Evolutionary conservation across 2,329 filamentous ascomycete species (phyloP).

Genomic region (Aureobasidium subglaciale): DNA sequence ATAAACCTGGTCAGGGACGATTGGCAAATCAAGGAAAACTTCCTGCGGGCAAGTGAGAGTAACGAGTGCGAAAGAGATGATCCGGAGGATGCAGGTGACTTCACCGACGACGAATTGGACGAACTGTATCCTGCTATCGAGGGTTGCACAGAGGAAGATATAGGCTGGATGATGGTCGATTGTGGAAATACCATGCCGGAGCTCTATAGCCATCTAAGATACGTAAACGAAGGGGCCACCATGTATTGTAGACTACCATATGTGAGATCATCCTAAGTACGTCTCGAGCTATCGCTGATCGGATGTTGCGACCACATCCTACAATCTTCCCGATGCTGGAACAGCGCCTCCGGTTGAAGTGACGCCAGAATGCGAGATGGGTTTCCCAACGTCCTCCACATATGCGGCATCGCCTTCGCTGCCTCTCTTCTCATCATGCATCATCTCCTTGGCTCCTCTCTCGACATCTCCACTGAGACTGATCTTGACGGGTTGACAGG

Average conservation of each 20-base stretch:
- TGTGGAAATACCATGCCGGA: background rate
- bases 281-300: no score
- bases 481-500: slow-evolving; percentile 22
- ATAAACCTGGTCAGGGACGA: background rate
- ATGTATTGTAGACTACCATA: background rate
- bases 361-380: no score
- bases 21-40: background rate
- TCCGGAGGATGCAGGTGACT: background rate
- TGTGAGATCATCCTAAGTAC: no score
- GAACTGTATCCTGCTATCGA: background rate
- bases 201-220: background rate
- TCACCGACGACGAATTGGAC: background rate
- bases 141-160: background rate
- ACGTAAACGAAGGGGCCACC: background rate
- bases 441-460: background rate
- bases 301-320: no score
- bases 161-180: background rate
- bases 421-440: background rate
- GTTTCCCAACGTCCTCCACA: background rate
- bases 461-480: slow-evolving; percentile 18
- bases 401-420: slow-evolving; percentile 2
- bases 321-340: no score
- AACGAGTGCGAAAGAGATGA: background rate
- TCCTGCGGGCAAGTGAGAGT: background rate
- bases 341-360: no score